phyloP scores from a whole-genome alignment of 2,329 filamentous ascomycete species.

The Fusarium floridanum region DNA sequence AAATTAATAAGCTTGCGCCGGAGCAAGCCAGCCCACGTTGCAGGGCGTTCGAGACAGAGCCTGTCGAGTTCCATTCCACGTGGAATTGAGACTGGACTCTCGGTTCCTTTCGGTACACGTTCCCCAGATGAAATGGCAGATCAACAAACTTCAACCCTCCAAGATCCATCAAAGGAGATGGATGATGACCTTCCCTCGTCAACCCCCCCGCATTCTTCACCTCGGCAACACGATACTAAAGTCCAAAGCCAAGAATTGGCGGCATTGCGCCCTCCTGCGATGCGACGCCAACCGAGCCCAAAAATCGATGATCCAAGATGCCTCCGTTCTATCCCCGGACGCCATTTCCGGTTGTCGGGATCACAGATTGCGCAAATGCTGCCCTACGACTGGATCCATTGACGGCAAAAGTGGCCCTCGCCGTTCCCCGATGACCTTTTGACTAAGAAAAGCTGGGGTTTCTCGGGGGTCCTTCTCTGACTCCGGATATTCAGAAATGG shows the following conservation, averaged over 20 bases:
- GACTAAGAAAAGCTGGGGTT: conserved; percentile 5
- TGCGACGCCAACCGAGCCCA: conserved; percentile 38
- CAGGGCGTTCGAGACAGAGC: not conserved
- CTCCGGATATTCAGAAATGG: conserved; percentile 7
- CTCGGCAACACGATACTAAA: not conserved
- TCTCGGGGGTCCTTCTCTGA: not conserved
- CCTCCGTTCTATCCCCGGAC: conserved; percentile 38
- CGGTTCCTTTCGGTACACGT: not conserved
- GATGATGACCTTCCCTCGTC: not conserved
- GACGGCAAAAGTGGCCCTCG: not conserved
- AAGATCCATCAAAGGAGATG: not conserved
- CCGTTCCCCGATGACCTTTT: conserved; percentile 4
- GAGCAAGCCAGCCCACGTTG: conserved; percentile 2
- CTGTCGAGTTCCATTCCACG: not conserved
- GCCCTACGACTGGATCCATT: conserved; percentile 9
- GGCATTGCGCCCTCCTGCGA: conserved; percentile 11
- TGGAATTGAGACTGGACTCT: not conserved
- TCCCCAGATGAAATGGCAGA: not conserved
- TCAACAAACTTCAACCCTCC: not conserved
- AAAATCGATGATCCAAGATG: conserved; percentile 18
- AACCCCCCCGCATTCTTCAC: not conserved
- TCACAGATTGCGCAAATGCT: conserved; percentile 7
- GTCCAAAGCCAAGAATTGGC: not conserved
- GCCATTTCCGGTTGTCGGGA: conserved; percentile 39
- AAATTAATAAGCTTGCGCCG: not conserved